phyloP scores from a whole-genome alignment of 768 basidiomycete genomes.

The Lactifluus hygrophoroides region DNA sequence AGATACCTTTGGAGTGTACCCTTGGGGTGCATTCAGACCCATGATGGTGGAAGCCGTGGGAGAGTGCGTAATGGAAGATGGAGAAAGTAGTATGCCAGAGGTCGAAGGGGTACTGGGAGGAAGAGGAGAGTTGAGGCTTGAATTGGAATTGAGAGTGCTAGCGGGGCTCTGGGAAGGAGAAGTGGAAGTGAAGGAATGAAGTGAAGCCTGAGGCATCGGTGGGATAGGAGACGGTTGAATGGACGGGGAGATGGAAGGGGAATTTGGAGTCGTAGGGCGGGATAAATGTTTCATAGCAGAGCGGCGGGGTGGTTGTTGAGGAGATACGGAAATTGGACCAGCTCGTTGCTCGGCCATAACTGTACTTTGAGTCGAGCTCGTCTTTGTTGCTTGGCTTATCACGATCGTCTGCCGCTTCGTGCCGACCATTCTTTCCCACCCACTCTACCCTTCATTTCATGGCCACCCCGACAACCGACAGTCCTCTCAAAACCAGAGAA shows the following conservation, averaged over 20 bases:
- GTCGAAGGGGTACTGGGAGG: not conserved
- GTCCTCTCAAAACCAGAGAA: not conserved
- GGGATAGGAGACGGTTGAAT: constrained; percentile 7
- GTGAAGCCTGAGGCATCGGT: not conserved
- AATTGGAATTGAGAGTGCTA: not conserved
- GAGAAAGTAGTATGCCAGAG: constrained; percentile 3
- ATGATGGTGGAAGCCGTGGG: constrained; percentile 21
- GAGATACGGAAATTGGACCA: constrained; percentile 21
- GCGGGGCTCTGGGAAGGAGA: not conserved
- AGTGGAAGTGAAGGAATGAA: not conserved
- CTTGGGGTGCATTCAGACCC: constrained; percentile 25
- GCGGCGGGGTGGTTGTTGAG: constrained; percentile 31
- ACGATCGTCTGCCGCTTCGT: too few species aligned
- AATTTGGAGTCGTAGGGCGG: constrained; percentile 21
- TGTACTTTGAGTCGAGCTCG: too few species aligned
- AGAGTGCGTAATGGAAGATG: not conserved
- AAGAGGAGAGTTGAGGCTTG: not conserved
- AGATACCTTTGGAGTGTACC: constrained; percentile 60
- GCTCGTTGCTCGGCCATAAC: constrained; percentile 15
- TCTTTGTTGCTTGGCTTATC: too few species aligned
- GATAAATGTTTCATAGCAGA: constrained; percentile 46
- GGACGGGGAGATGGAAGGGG: constrained; percentile 17
- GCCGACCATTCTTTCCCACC: not conserved
- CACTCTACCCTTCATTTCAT: constrained; percentile 7
- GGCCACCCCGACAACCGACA: constrained; percentile 4